Conservation (phyloP, 257 asterid genomes). For the Solanum clarkiae region DNA sequence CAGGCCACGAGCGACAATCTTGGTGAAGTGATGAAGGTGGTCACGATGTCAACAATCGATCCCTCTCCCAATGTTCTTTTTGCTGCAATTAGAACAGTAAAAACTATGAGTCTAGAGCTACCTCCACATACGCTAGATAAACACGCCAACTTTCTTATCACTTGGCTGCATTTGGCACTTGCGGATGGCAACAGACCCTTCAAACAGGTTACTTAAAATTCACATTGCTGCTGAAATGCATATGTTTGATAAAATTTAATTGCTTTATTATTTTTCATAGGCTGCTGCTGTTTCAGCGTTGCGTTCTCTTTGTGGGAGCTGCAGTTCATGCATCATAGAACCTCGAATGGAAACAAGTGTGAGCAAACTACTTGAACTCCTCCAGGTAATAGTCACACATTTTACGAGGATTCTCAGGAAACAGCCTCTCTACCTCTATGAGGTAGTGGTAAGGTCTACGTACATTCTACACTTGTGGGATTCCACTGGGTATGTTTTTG, state of each 20-base stretch:
- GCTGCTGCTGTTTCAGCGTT: not conserved
- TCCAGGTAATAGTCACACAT: not conserved
- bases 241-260: too few species aligned
- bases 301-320: not conserved
- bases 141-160: not conserved
- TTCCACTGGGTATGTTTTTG: too few species aligned
- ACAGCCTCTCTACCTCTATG: too few species aligned
- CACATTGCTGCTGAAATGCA: too few species aligned
- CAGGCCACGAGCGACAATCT: not conserved
- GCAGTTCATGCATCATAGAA: not conserved
- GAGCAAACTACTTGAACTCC: not conserved
- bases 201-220: not conserved
- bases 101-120: not conserved
- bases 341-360: not conserved
- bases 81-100: not conserved
- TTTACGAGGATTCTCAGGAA: too few species aligned
- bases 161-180: not conserved
- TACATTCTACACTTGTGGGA: too few species aligned
- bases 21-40: not conserved
- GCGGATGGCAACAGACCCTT: not conserved
- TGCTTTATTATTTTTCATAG: not conserved
- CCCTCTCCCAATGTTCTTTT: not conserved
- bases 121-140: not conserved
- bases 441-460: too few species aligned
- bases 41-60: not conserved